A percentile compares a stretch with the other conserved stretches of the same genome.
Conservation (phyloP, 495 filamentous ascomycete species). For the Aspergillus asperescens region DNA sequence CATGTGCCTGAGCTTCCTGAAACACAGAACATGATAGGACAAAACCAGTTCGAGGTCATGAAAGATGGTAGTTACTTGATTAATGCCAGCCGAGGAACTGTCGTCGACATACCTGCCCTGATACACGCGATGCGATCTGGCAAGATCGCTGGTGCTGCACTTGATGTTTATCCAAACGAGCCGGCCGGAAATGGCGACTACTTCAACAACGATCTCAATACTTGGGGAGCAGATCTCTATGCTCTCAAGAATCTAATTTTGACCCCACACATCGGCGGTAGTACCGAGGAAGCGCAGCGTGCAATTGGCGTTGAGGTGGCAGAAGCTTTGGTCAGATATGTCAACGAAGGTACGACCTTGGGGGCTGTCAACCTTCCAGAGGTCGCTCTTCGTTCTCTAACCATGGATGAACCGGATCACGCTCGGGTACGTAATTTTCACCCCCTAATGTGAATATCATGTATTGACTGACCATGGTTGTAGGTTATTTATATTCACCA, state of each 20-base stretch:
- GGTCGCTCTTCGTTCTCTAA: constrained; percentile 78
- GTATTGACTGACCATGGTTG: constrained; percentile 17
- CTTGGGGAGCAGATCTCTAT: constrained; percentile 81
- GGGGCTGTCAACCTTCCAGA: constrained; percentile 96
- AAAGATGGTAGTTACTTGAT: constrained; percentile 88
- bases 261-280: constrained; percentile 94
- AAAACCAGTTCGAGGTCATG: constrained; percentile 76
- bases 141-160: constrained; percentile 86
- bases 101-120: constrained; percentile 90
- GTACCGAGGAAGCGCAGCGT: constrained; percentile 95
- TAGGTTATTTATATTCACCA: constrained; percentile 90
- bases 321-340: constrained; percentile 81
- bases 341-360: constrained; percentile 83
- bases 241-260: constrained; percentile 88
- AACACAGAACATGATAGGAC: constrained; percentile 83
- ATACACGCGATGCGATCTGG: constrained; percentile 82
- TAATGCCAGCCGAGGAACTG: constrained; percentile 89
- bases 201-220: constrained; percentile 80
- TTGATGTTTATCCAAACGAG: constrained; percentile 95
- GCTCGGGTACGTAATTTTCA: constrained; percentile 55
- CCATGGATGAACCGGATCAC: constrained; percentile 79
- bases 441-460: background rate
- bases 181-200: constrained; percentile 91
- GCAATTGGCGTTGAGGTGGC: constrained; percentile 94
- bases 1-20: constrained; percentile 93